Conservation (phyloP, 2,329 filamentous ascomycete species). For the Sclerotinia nivalis region DNA sequence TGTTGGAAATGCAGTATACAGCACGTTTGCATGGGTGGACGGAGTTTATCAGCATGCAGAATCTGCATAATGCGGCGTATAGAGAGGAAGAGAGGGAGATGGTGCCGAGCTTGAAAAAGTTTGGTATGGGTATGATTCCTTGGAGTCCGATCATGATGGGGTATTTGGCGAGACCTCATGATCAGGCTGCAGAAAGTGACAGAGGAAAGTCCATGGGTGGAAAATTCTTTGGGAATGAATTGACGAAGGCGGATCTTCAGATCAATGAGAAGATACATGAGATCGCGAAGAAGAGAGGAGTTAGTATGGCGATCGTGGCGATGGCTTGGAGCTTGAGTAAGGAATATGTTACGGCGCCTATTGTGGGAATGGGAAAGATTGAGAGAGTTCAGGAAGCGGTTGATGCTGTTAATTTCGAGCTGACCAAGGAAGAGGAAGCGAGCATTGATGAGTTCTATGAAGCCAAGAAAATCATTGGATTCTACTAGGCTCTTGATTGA, state of each 20-base stretch:
- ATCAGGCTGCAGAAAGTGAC: constrained; percentile 26
- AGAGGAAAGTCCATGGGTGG: constrained; percentile 26
- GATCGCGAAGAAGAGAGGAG: constrained; percentile 55
- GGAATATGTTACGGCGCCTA: constrained; percentile 45
- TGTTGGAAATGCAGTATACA: constrained; percentile 45
- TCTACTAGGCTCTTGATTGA: not conserved
- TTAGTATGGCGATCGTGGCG: constrained; percentile 60
- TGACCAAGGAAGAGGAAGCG: constrained; percentile 54
- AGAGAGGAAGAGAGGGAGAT: constrained; percentile 56
- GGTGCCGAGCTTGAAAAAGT: constrained; percentile 32
- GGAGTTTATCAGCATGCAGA: constrained; percentile 62
- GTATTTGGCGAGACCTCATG: constrained; percentile 29
- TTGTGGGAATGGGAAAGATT: constrained; percentile 52
- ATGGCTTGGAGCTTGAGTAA: constrained; percentile 55
- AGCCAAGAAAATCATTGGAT: not conserved
- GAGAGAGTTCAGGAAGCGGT: constrained; percentile 57
- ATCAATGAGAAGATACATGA: constrained; percentile 34
- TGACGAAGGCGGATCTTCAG: constrained; percentile 33
- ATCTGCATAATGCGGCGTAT: constrained; percentile 57
- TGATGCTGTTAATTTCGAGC: constrained; percentile 43
- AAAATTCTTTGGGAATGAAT: constrained; percentile 27
- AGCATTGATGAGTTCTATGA: constrained; percentile 56
- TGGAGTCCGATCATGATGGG: constrained; percentile 44
- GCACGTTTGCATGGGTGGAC: constrained; percentile 53
- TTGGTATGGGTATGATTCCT: constrained; percentile 44